A percentile compares a stretch with the other conserved stretches of the same genome.
Evolutionary conservation across 108 stramenopile genomes (phyloP).

Genomic region (Mayamaea pseudoterrestris): DNA sequence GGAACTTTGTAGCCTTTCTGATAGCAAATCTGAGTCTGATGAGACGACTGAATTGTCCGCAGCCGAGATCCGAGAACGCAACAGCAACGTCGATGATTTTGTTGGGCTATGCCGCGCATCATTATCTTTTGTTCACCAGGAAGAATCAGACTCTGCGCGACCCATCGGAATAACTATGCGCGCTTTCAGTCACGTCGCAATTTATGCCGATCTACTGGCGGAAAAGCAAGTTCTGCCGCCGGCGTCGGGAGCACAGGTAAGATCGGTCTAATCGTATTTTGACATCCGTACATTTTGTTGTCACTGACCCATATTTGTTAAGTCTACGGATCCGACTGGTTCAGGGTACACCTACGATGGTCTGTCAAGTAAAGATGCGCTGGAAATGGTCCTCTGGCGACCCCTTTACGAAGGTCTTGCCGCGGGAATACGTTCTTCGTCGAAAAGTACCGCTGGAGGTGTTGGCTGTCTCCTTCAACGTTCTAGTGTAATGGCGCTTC

Average conservation of each 20-base stretch:
- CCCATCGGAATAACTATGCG: slow-evolving; percentile 76
- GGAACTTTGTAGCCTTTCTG: slow-evolving; percentile 8
- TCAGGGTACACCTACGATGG: slow-evolving; percentile 63
- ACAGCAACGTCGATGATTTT: slow-evolving; percentile 77
- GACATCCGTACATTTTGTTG: background rate
- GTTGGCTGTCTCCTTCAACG: slow-evolving; percentile 75
- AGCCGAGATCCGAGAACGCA: slow-evolving; percentile 35
- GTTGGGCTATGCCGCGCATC: slow-evolving; percentile 64
- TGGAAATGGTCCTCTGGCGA: slow-evolving; percentile 81
- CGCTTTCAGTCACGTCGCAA: slow-evolving; percentile 80
- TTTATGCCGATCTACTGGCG: slow-evolving; percentile 78
- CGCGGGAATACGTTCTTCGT: slow-evolving; percentile 41
- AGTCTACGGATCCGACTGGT: slow-evolving; percentile 12
- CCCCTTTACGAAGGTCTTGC: slow-evolving; percentile 77
- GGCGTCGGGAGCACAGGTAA: slow-evolving; percentile 24
- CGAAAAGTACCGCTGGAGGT: slow-evolving; percentile 44
- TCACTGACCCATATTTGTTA: background rate
- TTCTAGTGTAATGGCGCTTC: slow-evolving; percentile 63
- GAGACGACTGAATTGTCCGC: slow-evolving; percentile 20
- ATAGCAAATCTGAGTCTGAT: slow-evolving; percentile 7
- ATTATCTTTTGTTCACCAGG: slow-evolving; percentile 51
- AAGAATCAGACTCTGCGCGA: slow-evolving; percentile 30
- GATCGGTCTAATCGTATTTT: too few relatives aligned
- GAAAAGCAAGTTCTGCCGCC: slow-evolving; percentile 54
- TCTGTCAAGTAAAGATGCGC: slow-evolving; percentile 40